phyloP scores from a whole-genome alignment of 2,329 filamentous ascomycete species.

The Xylaria sp. region DNA sequence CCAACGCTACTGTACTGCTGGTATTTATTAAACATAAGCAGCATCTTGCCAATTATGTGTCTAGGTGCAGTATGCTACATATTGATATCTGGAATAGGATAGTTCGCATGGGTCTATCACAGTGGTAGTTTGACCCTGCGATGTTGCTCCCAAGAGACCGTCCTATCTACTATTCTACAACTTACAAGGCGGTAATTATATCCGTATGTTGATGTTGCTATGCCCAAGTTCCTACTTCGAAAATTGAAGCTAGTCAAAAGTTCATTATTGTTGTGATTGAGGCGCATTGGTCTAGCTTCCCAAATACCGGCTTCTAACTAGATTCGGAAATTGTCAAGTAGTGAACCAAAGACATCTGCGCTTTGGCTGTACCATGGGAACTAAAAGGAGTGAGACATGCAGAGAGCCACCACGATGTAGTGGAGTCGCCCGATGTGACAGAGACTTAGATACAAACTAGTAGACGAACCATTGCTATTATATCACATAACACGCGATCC shows the following conservation, averaged over 20 bases:
- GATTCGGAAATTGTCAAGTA: slow-evolving; percentile 5
- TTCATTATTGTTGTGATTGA: background rate
- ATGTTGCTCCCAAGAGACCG: background rate
- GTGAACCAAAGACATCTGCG: slow-evolving; percentile 17
- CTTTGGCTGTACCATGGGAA: slow-evolving; percentile 24
- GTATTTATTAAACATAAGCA: slow-evolving; percentile 13
- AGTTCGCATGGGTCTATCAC: background rate
- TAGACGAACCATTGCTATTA: slow-evolving; percentile 1
- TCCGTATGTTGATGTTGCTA: background rate
- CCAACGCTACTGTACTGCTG: slow-evolving; percentile 17
- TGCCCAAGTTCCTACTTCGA: background rate
- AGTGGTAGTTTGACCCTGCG: background rate
- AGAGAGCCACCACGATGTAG: slow-evolving; percentile 43
- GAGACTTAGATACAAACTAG: background rate
- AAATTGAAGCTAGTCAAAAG: background rate
- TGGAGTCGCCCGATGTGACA: slow-evolving; percentile 49
- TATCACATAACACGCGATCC: background rate
- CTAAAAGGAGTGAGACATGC: slow-evolving; percentile 48
- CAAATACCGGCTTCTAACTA: slow-evolving; percentile 12
- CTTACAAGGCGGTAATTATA: background rate
- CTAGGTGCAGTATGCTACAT: background rate
- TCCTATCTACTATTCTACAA: background rate
- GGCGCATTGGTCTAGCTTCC: background rate
- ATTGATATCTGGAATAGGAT: slow-evolving; percentile 4
- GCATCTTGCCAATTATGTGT: slow-evolving; percentile 9